phyloP scores from a whole-genome alignment of 148 eudicot genomes.

The Mesembryanthemum crystallinum region DNA sequence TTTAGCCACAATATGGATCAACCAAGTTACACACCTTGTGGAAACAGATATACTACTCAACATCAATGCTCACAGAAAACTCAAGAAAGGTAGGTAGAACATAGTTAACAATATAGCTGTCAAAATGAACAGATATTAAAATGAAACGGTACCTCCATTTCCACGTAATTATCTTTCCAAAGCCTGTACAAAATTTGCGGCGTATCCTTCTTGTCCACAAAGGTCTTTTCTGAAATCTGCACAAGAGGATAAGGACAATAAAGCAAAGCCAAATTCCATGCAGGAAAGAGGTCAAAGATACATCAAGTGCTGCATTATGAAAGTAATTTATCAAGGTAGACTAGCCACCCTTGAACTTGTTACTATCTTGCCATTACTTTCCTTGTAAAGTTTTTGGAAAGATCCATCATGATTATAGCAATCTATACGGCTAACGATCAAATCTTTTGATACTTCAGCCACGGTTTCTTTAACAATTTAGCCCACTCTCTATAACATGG shows the following conservation, averaged over 20 bases:
- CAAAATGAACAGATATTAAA: not conserved
- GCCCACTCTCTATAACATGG: no score
- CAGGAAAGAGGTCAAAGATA: not conserved
- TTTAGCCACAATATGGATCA: not conserved
- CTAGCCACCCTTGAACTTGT: not conserved
- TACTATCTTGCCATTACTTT: not conserved
- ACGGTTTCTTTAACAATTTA: not conserved
- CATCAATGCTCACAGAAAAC: not conserved
- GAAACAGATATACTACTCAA: not conserved
- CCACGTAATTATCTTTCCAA: constrained; percentile 77
- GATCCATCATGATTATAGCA: no score
- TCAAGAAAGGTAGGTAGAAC: not conserved
- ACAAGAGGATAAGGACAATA: not conserved
- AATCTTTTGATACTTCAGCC: constrained; percentile 2
- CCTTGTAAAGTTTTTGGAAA: not conserved
- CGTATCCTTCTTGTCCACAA: constrained; percentile 85
- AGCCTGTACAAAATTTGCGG: constrained; percentile 54
- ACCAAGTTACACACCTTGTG: not conserved
- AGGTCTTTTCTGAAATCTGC: constrained; percentile 67
- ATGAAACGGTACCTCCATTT: constrained; percentile 65
- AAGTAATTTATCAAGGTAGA: not conserved
- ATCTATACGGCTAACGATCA: not conserved
- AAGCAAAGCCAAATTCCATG: constrained; percentile 1
- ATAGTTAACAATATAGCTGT: not conserved
- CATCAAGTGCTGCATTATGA: not conserved